These are phyloP conservation scores for Solanum habrochaites DNA, from an alignment of 257 asterid species.

Conservation along the genomic window DNA sequence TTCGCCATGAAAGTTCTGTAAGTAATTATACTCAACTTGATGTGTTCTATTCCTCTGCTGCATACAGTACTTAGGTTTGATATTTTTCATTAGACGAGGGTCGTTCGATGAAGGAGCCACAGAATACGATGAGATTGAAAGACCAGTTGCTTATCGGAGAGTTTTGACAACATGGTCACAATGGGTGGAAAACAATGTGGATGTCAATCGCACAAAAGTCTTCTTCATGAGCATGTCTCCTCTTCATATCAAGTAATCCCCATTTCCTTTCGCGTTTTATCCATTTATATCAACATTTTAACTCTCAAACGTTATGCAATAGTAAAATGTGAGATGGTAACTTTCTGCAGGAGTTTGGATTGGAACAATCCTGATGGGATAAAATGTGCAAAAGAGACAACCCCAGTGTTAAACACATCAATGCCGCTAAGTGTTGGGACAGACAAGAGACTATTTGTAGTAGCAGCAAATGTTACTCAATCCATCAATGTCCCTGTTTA, in stretches of 20 bases:
- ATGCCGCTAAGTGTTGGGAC: constrained; percentile 56
- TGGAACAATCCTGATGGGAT: constrained; percentile 71
- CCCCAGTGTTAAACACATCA: constrained; percentile 51
- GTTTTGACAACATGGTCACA: constrained; percentile 70
- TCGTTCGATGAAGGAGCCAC: constrained; percentile 60
- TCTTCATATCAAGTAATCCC: constrained; percentile 68
- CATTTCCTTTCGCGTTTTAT: background rate
- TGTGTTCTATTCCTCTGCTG: background rate
- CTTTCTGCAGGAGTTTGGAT: constrained; percentile 57
- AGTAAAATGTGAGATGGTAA: background rate
- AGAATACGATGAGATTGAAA: constrained; percentile 47
- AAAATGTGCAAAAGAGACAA: constrained; percentile 60
- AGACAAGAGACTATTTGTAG: constrained; percentile 28
- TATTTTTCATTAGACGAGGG: constrained; percentile 37
- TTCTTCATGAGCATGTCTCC: constrained; percentile 98
- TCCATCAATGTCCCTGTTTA: constrained; percentile 33
- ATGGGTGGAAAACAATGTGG: constrained; percentile 53
- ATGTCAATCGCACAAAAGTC: constrained; percentile 49
- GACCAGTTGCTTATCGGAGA: constrained; percentile 55
- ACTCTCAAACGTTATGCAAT: background rate
- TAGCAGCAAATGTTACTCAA: constrained; percentile 48
- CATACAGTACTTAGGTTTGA: background rate
- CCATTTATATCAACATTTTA: background rate
- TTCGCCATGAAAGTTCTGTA: constrained; percentile 65
- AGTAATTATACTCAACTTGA: constrained; percentile 11